phyloP scores from a whole-genome alignment of 352 stramenopile genomes.

The Globisporangium recalcitrans region DNA sequence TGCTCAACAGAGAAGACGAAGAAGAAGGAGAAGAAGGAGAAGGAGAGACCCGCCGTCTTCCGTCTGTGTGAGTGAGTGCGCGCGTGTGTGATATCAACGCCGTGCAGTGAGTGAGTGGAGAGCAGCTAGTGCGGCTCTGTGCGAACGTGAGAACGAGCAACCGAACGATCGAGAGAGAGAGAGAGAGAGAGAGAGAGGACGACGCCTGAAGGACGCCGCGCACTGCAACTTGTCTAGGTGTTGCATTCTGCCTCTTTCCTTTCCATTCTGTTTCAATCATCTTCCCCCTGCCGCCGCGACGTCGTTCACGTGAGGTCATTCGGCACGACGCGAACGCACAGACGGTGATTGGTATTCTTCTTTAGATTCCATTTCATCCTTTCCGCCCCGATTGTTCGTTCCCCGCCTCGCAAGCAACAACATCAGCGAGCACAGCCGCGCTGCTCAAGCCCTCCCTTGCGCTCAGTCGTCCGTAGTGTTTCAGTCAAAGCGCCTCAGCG shows the following conservation, averaged over 20 bases:
- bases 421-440: neutral
- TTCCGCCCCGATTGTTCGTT: neutral
- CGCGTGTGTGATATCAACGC: neutral
- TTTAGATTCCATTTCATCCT: slow-evolving; percentile 5
- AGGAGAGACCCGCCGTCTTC: too few species aligned
- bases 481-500: neutral
- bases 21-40: slow-evolving; percentile 3
- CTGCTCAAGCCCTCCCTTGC: neutral
- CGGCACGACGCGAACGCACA: neutral
- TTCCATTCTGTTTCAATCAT: slow-evolving; percentile 10
- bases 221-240: slow-evolving; percentile 6
- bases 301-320: neutral
- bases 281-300: neutral
- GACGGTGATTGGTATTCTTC: slow-evolving; percentile 3
- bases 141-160: neutral
- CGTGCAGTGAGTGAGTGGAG: too few species aligned
- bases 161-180: neutral
- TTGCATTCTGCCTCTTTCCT: neutral
- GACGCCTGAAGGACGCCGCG: neutral
- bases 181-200: neutral
- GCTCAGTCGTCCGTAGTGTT: neutral
- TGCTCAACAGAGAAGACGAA: too few species aligned
- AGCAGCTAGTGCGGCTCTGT: neutral
- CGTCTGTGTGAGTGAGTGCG: neutral
- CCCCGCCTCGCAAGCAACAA: neutral